Evolutionary conservation across 768 basidiomycete genomes (phyloP).

Genomic region (Dentipellis fragilis): DNA sequence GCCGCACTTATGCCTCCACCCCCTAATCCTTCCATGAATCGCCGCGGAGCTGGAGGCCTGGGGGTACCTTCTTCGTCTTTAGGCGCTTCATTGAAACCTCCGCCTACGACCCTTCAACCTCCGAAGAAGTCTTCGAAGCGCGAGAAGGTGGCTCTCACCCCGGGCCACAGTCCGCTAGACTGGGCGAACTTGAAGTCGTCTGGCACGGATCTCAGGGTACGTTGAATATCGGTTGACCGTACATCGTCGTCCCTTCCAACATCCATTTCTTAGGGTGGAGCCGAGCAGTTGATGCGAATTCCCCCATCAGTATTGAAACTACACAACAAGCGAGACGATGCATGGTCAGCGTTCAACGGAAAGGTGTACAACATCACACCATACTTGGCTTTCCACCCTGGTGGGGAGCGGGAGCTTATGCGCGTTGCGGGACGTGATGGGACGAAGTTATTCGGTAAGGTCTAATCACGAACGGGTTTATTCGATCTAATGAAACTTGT

Average conservation of each 20-base stretch:
- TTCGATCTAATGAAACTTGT: too few relatives aligned
- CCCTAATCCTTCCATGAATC: neutral
- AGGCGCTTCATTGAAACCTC: neutral
- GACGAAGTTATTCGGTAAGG: constrained; percentile 84
- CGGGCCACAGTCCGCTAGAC: constrained; percentile 86
- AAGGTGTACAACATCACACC: constrained; percentile 96
- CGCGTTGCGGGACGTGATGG: constrained; percentile 92
- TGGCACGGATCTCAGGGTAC: constrained; percentile 68
- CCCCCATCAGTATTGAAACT: constrained; percentile 67
- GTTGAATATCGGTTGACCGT: constrained; percentile 13
- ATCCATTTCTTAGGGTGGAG: constrained; percentile 47
- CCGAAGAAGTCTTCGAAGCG: constrained; percentile 45
- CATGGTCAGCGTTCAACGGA: constrained; percentile 87
- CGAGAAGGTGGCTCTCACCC: constrained; percentile 80
- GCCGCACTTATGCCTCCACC: constrained; percentile 41
- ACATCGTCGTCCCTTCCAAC: neutral
- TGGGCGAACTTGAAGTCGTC: constrained; percentile 86
- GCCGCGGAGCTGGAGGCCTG: neutral
- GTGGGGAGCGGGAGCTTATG: constrained; percentile 91
- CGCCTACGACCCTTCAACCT: constrained; percentile 17
- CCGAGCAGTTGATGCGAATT: constrained; percentile 48
- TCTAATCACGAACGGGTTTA: too few relatives aligned
- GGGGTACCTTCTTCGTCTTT: neutral
- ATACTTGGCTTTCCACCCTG: constrained; percentile 87
- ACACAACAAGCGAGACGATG: constrained; percentile 80